phyloP scores from a whole-genome alignment of 306 rosid species.

The Crotalaria pallida region DNA sequence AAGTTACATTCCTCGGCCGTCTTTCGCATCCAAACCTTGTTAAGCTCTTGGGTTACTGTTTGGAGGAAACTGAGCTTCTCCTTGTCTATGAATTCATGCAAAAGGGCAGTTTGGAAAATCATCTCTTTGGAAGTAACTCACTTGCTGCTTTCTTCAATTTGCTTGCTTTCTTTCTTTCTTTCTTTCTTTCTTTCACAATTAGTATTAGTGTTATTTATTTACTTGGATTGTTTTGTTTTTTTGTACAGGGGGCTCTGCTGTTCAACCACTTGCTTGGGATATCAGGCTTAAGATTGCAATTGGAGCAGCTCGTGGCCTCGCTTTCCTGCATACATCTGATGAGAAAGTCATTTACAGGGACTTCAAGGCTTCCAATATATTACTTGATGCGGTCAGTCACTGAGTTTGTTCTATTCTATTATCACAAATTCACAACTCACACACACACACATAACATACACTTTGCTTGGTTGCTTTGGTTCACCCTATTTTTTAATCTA shows the following conservation, averaged over 20 bases:
- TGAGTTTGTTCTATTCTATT: neutral
- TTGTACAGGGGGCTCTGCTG: slow-evolving; percentile 77
- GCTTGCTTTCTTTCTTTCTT: too few relatives aligned
- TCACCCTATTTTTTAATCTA: neutral
- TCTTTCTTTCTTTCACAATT: too few relatives aligned
- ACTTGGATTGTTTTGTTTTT: too few relatives aligned
- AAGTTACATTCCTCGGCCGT: slow-evolving; percentile 78
- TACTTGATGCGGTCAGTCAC: slow-evolving; percentile 88
- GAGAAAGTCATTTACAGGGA: slow-evolving; percentile 91
- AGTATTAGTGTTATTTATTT: too few relatives aligned
- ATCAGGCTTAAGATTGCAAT: slow-evolving; percentile 84
- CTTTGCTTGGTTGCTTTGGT: neutral
- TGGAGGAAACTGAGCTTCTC: slow-evolving; percentile 73
- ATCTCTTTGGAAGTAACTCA: slow-evolving; percentile 96
- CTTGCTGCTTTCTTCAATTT: slow-evolving; percentile 21
- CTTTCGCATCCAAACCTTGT: slow-evolving; percentile 93
- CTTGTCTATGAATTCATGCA: slow-evolving; percentile 93
- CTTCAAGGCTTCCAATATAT: slow-evolving; percentile 90
- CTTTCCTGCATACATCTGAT: slow-evolving; percentile 84
- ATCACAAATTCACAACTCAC: neutral
- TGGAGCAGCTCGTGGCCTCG: slow-evolving; percentile 90
- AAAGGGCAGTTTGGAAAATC: slow-evolving; percentile 86
- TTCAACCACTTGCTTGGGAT: slow-evolving; percentile 81
- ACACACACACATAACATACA: neutral
- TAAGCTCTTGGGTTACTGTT: slow-evolving; percentile 79